Percentiles rank a stretch among this genome's conserved stretches.
Conservation (phyloP, 2,329 filamentous ascomycete genomes). For the Alternaria longipes region DNA sequence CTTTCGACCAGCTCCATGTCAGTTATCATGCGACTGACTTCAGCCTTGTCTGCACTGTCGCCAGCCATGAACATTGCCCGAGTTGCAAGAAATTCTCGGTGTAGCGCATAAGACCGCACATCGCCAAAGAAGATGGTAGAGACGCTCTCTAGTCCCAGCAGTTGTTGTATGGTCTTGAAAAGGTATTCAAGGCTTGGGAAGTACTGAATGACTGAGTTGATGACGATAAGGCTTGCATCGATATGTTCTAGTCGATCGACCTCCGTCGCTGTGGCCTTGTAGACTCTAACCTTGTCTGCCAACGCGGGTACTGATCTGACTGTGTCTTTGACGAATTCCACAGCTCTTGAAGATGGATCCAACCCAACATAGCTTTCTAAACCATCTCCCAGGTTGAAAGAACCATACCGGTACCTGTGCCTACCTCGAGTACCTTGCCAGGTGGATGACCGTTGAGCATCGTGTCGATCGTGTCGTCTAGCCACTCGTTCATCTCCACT, state of each 20-base stretch:
- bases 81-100: slow-evolving; percentile 10
- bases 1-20: slow-evolving; percentile 10
- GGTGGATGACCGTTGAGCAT: background rate
- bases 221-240: background rate
- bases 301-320: slow-evolving; percentile 13
- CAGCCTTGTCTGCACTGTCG: background rate
- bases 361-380: slow-evolving; percentile 14
- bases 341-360: slow-evolving; percentile 9
- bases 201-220: slow-evolving; percentile 22
- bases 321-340: slow-evolving; percentile 7
- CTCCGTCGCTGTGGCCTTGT: background rate
- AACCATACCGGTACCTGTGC: slow-evolving; percentile 20
- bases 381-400: slow-evolving; percentile 14
- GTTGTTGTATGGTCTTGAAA: background rate
- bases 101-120: slow-evolving; percentile 12
- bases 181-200: slow-evolving; percentile 24
- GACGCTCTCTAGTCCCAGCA: background rate
- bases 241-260: background rate
- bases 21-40: slow-evolving; percentile 3
- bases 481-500: slow-evolving; percentile 4
- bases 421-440: slow-evolving; percentile 16
- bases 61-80: slow-evolving; percentile 8
- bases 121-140: slow-evolving; percentile 15
- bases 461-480: slow-evolving; percentile 17
- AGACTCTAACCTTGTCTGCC: slow-evolving; percentile 1